A percentile compares a stretch with the other conserved stretches of the same genome.
Evolutionary conservation across 2,329 filamentous ascomycete species (phyloP).

Genomic region (Alternaria infectoria): DNA sequence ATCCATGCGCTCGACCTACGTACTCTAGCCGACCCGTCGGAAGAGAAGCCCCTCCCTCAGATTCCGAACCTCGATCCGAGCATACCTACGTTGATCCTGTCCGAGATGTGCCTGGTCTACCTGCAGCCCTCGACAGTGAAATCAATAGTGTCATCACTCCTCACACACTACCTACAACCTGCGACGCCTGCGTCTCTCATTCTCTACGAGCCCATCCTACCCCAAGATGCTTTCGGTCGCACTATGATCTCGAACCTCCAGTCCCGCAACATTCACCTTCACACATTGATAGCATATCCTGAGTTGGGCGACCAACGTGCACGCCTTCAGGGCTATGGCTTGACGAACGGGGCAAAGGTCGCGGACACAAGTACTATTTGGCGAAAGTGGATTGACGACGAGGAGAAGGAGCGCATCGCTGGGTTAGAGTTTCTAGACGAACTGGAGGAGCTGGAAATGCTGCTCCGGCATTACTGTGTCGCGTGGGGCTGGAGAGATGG

Average conservation of each 20-base stretch:
- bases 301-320: constrained; percentile 70
- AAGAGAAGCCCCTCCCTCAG: constrained; percentile 25
- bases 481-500: constrained; percentile 81
- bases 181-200: constrained; percentile 66
- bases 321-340: constrained; percentile 71
- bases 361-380: constrained; percentile 74
- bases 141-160: constrained; percentile 61
- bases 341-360: constrained; percentile 63
- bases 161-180: constrained; percentile 46
- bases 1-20: constrained; percentile 72
- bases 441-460: constrained; percentile 88
- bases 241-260: constrained; percentile 93
- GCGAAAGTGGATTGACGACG: constrained; percentile 71
- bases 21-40: constrained; percentile 52
- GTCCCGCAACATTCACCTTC: constrained; percentile 80
- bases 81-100: constrained; percentile 83
- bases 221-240: constrained; percentile 83
- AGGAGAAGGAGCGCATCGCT: constrained; percentile 81
- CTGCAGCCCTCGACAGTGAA: constrained; percentile 70
- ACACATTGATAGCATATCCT: constrained; percentile 77
- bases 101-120: constrained; percentile 96
- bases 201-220: constrained; percentile 87
- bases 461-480: constrained; percentile 88
- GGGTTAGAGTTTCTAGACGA: constrained; percentile 88
- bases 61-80: constrained; percentile 58